Conservation (phyloP, 495 filamentous ascomycete species). For the Penicillium soppii region DNA sequence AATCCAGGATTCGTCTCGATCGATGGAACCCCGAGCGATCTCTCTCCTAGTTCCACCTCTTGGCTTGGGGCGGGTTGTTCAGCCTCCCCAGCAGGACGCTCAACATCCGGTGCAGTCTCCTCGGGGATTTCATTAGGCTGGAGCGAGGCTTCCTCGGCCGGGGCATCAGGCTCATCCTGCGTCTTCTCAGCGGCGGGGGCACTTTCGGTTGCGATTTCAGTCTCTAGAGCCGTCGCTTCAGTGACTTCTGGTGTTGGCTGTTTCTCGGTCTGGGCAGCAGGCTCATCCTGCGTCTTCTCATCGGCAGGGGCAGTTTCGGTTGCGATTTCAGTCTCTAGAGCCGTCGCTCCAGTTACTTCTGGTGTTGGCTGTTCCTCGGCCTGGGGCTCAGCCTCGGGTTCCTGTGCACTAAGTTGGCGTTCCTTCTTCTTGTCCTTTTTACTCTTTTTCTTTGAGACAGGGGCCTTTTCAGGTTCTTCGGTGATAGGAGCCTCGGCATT, state of each 20-base stretch:
- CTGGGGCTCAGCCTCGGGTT: slow-evolving; percentile 7
- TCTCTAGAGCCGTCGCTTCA: background rate
- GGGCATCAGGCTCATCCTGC: background rate
- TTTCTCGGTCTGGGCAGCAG: background rate
- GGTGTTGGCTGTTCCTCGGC: background rate
- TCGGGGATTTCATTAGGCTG: background rate
- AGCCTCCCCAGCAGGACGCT: background rate
- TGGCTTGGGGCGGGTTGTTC: background rate
- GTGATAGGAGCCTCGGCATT: slow-evolving; percentile 1
- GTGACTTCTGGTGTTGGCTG: no score
- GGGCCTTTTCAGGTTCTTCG: slow-evolving; percentile 12
- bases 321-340: background rate
- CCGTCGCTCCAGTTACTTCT: slow-evolving; percentile 1
- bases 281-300: background rate
- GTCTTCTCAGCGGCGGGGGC: background rate
- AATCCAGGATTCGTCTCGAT: background rate
- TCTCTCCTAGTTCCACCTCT: background rate
- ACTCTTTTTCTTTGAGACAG: slow-evolving; percentile 23
- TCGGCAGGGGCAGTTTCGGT: background rate
- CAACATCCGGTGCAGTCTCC: background rate
- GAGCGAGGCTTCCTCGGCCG: background rate
- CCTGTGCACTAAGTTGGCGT: slow-evolving; percentile 14
- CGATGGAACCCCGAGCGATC: background rate
- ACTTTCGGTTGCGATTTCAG: background rate
- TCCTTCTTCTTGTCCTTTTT: slow-evolving; percentile 38